Conservation (phyloP, 2,329 filamentous ascomycete genomes). For the Fusarium sambucinum region DNA sequence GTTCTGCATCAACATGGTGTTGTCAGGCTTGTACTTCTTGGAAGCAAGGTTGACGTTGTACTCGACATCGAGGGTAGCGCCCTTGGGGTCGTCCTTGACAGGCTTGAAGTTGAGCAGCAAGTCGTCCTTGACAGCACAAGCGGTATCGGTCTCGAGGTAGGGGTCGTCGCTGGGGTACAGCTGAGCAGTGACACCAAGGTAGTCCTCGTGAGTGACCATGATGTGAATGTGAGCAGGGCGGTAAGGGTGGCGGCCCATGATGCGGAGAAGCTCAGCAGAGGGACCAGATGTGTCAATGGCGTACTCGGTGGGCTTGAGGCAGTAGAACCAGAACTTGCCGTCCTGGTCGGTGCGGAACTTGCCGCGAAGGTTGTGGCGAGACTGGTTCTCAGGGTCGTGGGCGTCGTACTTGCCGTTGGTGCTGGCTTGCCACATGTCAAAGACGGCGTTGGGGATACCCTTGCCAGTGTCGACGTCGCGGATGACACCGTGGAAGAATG, state of each 20-base stretch:
- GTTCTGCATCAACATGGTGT: constrained; percentile 48
- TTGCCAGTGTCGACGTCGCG: constrained; percentile 73
- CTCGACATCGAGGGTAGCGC: constrained; percentile 54
- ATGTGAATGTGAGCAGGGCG: constrained; percentile 65
- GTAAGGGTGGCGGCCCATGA: constrained; percentile 64
- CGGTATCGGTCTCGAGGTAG: constrained; percentile 66
- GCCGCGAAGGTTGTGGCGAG: constrained; percentile 79
- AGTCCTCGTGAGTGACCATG: constrained; percentile 71
- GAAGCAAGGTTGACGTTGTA: constrained; percentile 60
- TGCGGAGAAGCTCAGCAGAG: constrained; percentile 55
- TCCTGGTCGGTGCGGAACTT: constrained; percentile 79
- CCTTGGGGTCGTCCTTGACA: constrained; percentile 54
- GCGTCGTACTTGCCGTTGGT: constrained; percentile 82
- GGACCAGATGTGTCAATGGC: constrained; percentile 74
- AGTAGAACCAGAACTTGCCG: constrained; percentile 80
- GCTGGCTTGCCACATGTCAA: constrained; percentile 84
- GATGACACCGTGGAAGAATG: constrained; percentile 77
- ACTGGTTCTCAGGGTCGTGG: constrained; percentile 78
- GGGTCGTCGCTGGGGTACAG: constrained; percentile 78
- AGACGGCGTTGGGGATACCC: constrained; percentile 74
- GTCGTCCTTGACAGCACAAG: constrained; percentile 67
- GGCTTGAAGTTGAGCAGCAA: constrained; percentile 64
- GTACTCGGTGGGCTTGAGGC: constrained; percentile 79
- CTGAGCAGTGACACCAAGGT: constrained; percentile 79
- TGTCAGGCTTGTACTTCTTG: constrained; percentile 58